Conservation (phyloP, 2,329 filamentous ascomycete species). For the Arthrobotrys sphaeroides region DNA sequence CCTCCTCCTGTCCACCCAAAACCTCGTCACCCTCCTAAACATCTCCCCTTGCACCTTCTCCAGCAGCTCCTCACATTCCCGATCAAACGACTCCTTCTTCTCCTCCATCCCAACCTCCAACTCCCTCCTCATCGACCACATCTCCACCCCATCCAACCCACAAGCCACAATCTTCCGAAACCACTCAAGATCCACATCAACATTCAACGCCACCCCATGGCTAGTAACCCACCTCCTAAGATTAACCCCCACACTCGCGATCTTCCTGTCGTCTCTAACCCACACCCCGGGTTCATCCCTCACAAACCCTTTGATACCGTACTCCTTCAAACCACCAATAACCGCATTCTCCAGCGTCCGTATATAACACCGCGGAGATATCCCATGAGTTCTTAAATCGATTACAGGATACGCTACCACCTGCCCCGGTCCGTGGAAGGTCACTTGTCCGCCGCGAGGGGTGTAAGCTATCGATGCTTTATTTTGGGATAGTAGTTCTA, state of each 20-base stretch:
- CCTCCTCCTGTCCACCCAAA: too few relatives aligned
- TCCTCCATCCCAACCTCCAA: neutral
- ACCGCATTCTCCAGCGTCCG: conserved; percentile 79
- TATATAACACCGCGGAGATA: conserved; percentile 80
- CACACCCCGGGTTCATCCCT: conserved; percentile 87
- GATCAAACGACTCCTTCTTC: conserved; percentile 56
- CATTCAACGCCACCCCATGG: conserved; percentile 83
- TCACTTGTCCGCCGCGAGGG: conserved; percentile 87
- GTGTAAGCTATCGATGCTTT: conserved; percentile 73
- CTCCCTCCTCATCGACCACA: conserved; percentile 76
- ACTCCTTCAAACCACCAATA: conserved; percentile 70
- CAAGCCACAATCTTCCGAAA: conserved; percentile 85
- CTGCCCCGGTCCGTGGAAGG: conserved; percentile 95
- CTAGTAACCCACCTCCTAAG: conserved; percentile 82
- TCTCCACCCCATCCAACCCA: conserved; percentile 79
- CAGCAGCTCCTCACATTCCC: conserved; percentile 57
- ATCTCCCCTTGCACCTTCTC: neutral
- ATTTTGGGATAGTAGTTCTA: conserved; percentile 61
- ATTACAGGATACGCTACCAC: conserved; percentile 90
- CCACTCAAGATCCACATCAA: conserved; percentile 72
- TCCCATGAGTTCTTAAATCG: conserved; percentile 75
- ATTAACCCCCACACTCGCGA: conserved; percentile 92
- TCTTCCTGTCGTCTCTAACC: conserved; percentile 72
- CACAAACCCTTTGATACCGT: conserved; percentile 70
- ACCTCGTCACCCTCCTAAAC: neutral